Evolutionary conservation across 345 rosid species (phyloP).

Genomic region (Tarenaya hassleriana): DNA sequence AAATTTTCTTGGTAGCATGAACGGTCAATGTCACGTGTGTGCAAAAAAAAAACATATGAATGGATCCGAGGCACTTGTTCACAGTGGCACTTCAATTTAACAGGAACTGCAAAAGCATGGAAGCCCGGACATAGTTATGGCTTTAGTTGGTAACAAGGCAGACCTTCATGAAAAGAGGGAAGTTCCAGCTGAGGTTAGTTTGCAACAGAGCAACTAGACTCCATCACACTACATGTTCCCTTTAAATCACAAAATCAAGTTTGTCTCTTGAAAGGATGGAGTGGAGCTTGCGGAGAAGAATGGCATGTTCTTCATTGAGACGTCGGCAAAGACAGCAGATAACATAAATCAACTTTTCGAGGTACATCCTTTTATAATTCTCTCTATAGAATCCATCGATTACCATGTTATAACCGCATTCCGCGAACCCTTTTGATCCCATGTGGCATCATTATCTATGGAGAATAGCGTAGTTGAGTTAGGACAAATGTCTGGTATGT

Average conservation of each 20-base stretch:
- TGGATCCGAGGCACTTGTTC: not conserved
- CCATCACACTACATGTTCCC: too few species aligned
- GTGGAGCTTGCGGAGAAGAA: conserved; percentile 91
- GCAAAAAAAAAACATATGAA: not conserved
- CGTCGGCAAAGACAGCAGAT: conserved; percentile 96
- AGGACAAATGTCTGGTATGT: too few species aligned
- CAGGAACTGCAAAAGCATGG: conserved; percentile 99
- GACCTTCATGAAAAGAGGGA: conserved; percentile 83
- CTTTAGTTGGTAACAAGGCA: conserved; percentile 96
- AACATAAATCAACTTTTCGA: conserved; percentile 87
- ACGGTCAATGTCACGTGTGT: not conserved
- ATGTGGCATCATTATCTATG: too few species aligned
- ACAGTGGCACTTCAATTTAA: too few species aligned
- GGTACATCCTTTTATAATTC: conserved; percentile 34
- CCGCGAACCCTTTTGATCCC: conserved; percentile 1
- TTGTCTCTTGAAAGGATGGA: conserved; percentile 57
- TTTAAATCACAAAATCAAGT: conserved; percentile 13
- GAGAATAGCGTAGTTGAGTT: too few species aligned
- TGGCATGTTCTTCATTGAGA: conserved; percentile 96
- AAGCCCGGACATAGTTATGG: conserved; percentile 89
- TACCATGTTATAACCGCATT: too few species aligned
- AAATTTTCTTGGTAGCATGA: not conserved
- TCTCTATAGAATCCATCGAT: too few species aligned
- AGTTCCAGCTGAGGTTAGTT: conserved; percentile 69
- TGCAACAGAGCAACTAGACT: too few species aligned